A percentile compares a stretch with the other conserved stretches of the same genome.
phyloP scores from a whole-genome alignment of 129 eudicot species.

The Dittrichia graveolens region DNA sequence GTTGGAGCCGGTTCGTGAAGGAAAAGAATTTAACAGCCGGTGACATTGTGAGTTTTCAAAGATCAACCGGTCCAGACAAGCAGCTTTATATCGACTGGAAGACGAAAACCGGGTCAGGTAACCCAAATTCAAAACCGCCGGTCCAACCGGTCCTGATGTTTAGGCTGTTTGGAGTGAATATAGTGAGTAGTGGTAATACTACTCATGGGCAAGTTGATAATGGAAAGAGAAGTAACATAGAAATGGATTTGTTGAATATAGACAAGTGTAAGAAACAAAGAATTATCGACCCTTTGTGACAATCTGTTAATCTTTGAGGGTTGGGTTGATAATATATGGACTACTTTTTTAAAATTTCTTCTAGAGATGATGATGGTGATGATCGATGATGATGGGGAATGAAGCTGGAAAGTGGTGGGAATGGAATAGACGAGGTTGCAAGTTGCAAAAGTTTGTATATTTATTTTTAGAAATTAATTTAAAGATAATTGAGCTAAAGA shows the following conservation, averaged over 20 bases:
- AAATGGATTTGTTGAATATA: conserved; percentile 54
- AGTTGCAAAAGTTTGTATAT: conserved; percentile 63
- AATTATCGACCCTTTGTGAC: conserved; percentile 58
- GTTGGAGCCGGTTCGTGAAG: conserved; percentile 95
- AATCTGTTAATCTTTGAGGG: conserved; percentile 16
- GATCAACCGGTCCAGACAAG: conserved; percentile 61
- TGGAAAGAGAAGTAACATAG: conserved; percentile 60
- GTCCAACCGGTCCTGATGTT: conserved; percentile 57
- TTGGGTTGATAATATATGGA: conserved; percentile 29
- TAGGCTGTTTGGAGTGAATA: conserved; percentile 83
- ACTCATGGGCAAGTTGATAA: conserved; percentile 20
- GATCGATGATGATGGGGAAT: conserved; percentile 31
- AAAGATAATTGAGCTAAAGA: conserved; percentile 48
- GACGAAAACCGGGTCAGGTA: conserved; percentile 39
- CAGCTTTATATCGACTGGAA: conserved; percentile 79
- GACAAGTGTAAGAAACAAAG: conserved; percentile 67
- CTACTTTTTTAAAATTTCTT: conserved; percentile 24
- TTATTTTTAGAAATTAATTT: conserved; percentile 27
- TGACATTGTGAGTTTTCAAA: conserved; percentile 70
- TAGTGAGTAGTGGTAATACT: conserved; percentile 39
- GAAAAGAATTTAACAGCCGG: conserved; percentile 80
- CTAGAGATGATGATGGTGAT: conserved; percentile 24
- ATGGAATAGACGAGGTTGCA: conserved; percentile 46
- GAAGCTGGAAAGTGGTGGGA: conserved; percentile 40
- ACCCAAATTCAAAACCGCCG: conserved; percentile 20